Evolutionary conservation across 2,329 filamentous ascomycete species (phyloP).

Genomic region (Coniochaeta hoffmannii): DNA sequence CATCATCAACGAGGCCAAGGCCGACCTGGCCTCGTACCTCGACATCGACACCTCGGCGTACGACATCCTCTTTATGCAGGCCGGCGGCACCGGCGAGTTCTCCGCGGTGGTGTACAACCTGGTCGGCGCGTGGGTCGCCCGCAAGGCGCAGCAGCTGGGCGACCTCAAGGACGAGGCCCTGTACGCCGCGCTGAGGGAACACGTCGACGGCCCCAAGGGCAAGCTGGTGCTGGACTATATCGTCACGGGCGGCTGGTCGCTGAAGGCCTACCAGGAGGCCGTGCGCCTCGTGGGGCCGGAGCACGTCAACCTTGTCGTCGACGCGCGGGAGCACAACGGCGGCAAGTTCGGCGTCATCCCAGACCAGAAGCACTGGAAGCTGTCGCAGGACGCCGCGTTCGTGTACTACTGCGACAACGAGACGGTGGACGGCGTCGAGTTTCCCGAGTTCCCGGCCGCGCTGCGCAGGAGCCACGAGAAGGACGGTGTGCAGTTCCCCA

Average conservation of each 20-base stretch:
- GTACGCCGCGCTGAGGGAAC: constrained; percentile 48
- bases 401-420: constrained; percentile 94
- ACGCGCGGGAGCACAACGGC: constrained; percentile 56
- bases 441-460: constrained; percentile 61
- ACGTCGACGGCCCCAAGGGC: constrained; percentile 56
- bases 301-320: constrained; percentile 72
- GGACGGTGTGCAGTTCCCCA: constrained; percentile 54
- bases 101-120: constrained; percentile 78
- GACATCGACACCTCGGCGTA: constrained; percentile 75
- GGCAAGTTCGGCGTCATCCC: constrained; percentile 87
- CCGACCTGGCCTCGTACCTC: constrained; percentile 63
- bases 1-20: constrained; percentile 74
- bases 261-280: constrained; percentile 83
- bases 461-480: constrained; percentile 41
- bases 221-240: constrained; percentile 79
- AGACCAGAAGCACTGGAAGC: constrained; percentile 66
- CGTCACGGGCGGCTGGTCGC: constrained; percentile 83
- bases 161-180: constrained; percentile 37
- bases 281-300: constrained; percentile 67
- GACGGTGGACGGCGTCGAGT: constrained; percentile 90
- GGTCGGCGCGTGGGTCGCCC: constrained; percentile 73
- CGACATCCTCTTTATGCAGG: constrained; percentile 83
- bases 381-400: constrained; percentile 61
- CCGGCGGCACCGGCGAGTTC: constrained; percentile 81
- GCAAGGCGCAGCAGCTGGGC: constrained; percentile 49